Percentiles rank a stretch among this genome's conserved stretches.
These are phyloP conservation scores for Hirschioporus abietinus DNA, from an alignment of 768 basidiomycete genomes.

Conservation along the genomic window DNA sequence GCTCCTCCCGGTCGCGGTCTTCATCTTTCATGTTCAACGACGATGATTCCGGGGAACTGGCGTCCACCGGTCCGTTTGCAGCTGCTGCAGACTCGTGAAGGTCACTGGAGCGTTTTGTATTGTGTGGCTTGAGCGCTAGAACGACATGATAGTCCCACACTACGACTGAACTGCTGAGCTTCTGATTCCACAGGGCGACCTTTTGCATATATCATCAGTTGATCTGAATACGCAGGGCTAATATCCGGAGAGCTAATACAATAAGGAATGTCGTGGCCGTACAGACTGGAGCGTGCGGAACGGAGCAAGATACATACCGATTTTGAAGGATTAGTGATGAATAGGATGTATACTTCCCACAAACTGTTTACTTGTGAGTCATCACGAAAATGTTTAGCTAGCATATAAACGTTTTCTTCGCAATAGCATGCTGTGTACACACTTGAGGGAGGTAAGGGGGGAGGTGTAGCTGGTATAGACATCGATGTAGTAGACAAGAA, in stretches of 20 bases:
- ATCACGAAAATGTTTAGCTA: conserved; percentile 39
- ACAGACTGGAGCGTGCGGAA: neutral
- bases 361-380: conserved; percentile 20
- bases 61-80: neutral
- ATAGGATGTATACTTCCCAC: conserved; percentile 53
- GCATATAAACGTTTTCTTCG: conserved; percentile 69
- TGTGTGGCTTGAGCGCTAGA: conserved; percentile 37
- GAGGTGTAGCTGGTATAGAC: conserved; percentile 11
- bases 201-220: conserved; percentile 19
- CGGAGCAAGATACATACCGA: conserved; percentile 35
- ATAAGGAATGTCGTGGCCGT: neutral
- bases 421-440: conserved; percentile 60
- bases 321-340: conserved; percentile 60
- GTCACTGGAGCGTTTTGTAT: neutral
- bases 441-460: conserved; percentile 31
- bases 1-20: neutral
- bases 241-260: neutral
- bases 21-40: neutral
- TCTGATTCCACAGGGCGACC: conserved; percentile 66
- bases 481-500: neutral
- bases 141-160: conserved; percentile 79
- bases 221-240: neutral
- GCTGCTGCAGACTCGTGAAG: neutral
- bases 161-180: conserved; percentile 36
- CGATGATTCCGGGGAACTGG: neutral